phyloP scores from a whole-genome alignment of 1,139 yeast species.

The Suzukiozyma palmioleophila region DNA sequence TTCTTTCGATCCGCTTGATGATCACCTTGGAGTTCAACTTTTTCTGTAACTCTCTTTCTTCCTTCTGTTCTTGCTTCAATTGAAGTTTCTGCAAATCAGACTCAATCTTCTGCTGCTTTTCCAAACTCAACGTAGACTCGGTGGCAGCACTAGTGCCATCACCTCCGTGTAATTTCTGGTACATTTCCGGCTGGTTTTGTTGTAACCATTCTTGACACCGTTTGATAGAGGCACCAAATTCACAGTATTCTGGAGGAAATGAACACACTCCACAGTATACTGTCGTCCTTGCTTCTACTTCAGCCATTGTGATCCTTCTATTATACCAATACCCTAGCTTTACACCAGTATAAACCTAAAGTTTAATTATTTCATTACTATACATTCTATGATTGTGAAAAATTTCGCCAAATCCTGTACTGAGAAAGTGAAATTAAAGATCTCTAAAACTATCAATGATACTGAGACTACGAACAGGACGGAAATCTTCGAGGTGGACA shows the following conservation, averaged over 20 bases:
- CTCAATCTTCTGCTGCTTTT: slow-evolving; percentile 77
- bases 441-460: slow-evolving; percentile 16
- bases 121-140: slow-evolving; percentile 55
- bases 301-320: slow-evolving; percentile 24
- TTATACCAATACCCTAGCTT: not conserved
- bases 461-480: slow-evolving; percentile 54
- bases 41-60: slow-evolving; percentile 78
- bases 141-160: slow-evolving; percentile 50
- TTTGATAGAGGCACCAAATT: slow-evolving; percentile 77
- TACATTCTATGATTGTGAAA: not conserved
- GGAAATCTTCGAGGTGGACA: slow-evolving; percentile 60
- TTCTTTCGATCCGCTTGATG: slow-evolving; percentile 85
- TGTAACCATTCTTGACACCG: slow-evolving; percentile 84
- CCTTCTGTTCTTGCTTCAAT: slow-evolving; percentile 83
- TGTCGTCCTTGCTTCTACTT: slow-evolving; percentile 40
- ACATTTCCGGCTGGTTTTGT: slow-evolving; percentile 54
- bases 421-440: slow-evolving; percentile 1
- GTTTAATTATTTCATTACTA: no score
- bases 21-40: slow-evolving; percentile 74
- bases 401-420: not conserved
- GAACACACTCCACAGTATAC: slow-evolving; percentile 82
- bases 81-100: slow-evolving; percentile 82
- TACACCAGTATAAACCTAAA: no score
- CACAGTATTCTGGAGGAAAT: slow-evolving; percentile 92
- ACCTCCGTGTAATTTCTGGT: slow-evolving; percentile 55